A percentile compares a stretch with the other conserved stretches of the same genome.
Conservation (phyloP, 805 yeast genomes). For the Teunomyces tritomae region DNA sequence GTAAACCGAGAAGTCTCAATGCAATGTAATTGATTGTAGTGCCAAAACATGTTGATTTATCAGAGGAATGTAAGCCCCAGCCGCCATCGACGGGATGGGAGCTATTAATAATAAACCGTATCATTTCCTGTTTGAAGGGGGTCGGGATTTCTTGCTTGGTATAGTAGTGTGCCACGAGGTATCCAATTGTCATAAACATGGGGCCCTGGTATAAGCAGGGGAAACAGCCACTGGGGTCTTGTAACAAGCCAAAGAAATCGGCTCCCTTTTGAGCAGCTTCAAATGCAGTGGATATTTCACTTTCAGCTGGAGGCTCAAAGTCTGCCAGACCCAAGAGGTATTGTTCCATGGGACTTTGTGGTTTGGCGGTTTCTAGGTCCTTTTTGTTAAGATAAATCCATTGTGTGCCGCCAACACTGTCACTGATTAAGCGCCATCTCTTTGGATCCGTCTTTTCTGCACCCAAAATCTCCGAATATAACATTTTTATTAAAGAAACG, state of each 20-base stretch:
- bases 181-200: slow-evolving; percentile 94
- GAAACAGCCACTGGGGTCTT: slow-evolving; percentile 81
- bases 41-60: slow-evolving; percentile 94
- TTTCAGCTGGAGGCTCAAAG: slow-evolving; percentile 37
- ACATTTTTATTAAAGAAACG: slow-evolving; percentile 13
- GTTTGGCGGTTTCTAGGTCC: slow-evolving; percentile 36
- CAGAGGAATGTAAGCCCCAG: slow-evolving; percentile 94
- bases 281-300: slow-evolving; percentile 37
- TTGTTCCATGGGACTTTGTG: slow-evolving; percentile 56
- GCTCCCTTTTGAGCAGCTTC: slow-evolving; percentile 77
- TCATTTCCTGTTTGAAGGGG: slow-evolving; percentile 63
- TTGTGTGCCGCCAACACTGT: slow-evolving; percentile 69
- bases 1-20: slow-evolving; percentile 77
- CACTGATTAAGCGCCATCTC: slow-evolving; percentile 73
- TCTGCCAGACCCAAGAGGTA: slow-evolving; percentile 48
- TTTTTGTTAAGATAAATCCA: slow-evolving; percentile 63
- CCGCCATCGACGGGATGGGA: slow-evolving; percentile 99
- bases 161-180: slow-evolving; percentile 70
- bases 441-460: slow-evolving; percentile 64
- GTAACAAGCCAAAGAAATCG: slow-evolving; percentile 63
- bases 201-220: slow-evolving; percentile 97
- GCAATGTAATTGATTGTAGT: slow-evolving; percentile 82
- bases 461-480: slow-evolving; percentile 70
- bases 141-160: slow-evolving; percentile 67
- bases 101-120: slow-evolving; percentile 83